Evolutionary conservation across 1,284 basidiomycete genomes (phyloP).

Genomic region (Cryptococcus sp.): DNA sequence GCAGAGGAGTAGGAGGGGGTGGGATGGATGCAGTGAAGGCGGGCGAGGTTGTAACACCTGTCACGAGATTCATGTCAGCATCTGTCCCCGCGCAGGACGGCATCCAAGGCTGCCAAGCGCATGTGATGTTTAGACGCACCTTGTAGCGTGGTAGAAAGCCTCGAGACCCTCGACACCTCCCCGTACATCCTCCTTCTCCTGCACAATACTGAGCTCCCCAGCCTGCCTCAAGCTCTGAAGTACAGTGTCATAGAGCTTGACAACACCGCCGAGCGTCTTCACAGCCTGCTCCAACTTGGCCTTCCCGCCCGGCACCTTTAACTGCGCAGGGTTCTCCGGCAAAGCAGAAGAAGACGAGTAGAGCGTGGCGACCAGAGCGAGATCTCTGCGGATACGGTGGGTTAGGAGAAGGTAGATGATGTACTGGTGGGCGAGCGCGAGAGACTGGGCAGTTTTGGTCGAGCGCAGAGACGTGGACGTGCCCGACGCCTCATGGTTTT

Average conservation of each 20-base stretch:
- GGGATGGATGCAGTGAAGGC: constrained; percentile 49
- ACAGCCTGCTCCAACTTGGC: constrained; percentile 53
- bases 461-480: constrained; percentile 36
- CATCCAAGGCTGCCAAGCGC: no score
- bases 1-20: constrained; percentile 42
- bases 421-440: constrained; percentile 79
- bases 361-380: constrained; percentile 70
- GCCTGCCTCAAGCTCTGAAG: constrained; percentile 79
- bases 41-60: constrained; percentile 44
- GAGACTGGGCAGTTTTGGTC: constrained; percentile 39
- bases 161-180: constrained; percentile 70
- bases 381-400: constrained; percentile 79
- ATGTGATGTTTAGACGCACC: constrained; percentile 55
- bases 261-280: constrained; percentile 70
- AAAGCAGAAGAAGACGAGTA: constrained; percentile 43
- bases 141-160: constrained; percentile 67
- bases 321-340: constrained; percentile 34
- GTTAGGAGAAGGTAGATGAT: constrained; percentile 81
- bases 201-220: constrained; percentile 74
- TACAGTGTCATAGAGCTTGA: constrained; percentile 81
- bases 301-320: constrained; percentile 39
- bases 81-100: neutral
- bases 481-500: constrained; percentile 62
- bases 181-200: constrained; percentile 77
- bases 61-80: neutral